Evolutionary conservation across 345 rosid genomes (phyloP), one percentile per base, ranked within the genome.

Genomic region (Eutrema heterophyllum): DNA sequence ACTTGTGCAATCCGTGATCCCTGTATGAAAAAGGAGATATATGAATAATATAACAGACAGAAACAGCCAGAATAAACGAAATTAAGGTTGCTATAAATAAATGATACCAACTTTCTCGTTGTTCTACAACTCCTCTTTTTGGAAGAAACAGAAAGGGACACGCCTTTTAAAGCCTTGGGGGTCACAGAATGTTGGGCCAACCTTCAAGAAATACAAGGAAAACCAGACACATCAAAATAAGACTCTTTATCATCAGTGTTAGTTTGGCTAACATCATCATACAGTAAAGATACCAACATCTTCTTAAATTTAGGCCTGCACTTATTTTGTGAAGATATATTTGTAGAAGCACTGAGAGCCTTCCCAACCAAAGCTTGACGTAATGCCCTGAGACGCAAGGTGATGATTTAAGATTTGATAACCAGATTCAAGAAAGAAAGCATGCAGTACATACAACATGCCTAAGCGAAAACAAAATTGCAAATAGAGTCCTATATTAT

Each of bases 1-100:
- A 77, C 73, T 83, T 95, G 81, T 95, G 99, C 81, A 87, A 70
- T 57, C 90, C 80, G 66, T 88, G 87, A 73, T 95, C 99, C 81
- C 99, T 95, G 75, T 48, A 72, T 58, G 64, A 46, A 40, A 69
- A 54, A 14, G 66, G 18, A 49, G 63, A 60, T 43, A 52, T 39
- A 49, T 67, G 64, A 60, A 57, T 50, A 54, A 54, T 32, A 36
- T 21, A 67, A 69, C 18, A 76, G 64, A 70, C 27, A 9, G 64
- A 50, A 81, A 64, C 60, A 64, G 38, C 68, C 48, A 70, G 27
- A 78, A 70, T 14, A 29, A 75, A 33, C 2, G 7, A 67, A 72
- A 53, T 9, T 38, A 58, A 65, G 57, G 41, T 46, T 43, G 63
- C 48, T 36, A 65, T 55, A 45, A 66, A 71, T 55, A 68, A 76